A percentile compares a stretch with the other conserved stretches of the same genome.
phyloP scores from a whole-genome alignment of 2,329 filamentous ascomycete species.

The Hypoxylon sp. region DNA sequence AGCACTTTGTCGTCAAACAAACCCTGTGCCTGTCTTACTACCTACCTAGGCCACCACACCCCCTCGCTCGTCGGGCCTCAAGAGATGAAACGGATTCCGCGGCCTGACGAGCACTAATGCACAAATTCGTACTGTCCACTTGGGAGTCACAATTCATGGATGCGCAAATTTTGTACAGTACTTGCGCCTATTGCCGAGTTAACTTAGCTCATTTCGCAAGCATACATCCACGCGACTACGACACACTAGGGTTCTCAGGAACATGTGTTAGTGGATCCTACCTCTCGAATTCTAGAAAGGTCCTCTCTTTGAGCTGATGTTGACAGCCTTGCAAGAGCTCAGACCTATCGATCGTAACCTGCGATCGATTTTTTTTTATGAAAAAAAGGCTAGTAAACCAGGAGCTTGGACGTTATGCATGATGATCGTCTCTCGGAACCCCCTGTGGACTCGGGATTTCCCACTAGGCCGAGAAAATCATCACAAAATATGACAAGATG shows the following conservation, averaged over 20 bases:
- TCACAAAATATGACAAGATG: not conserved
- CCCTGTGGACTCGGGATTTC: slow-evolving; percentile 8
- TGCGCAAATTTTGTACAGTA: slow-evolving; percentile 20
- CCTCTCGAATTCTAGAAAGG: not conserved
- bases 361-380: slow-evolving; percentile 11
- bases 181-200: slow-evolving; percentile 3
- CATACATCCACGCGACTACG: slow-evolving; percentile 3
- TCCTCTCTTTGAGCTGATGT: slow-evolving; percentile 2
- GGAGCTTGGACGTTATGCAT: slow-evolving; percentile 17
- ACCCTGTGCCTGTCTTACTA: slow-evolving; percentile 30
- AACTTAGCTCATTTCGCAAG: not conserved
- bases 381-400: slow-evolving; percentile 7
- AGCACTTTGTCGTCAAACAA: slow-evolving; percentile 10
- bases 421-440: slow-evolving; percentile 10
- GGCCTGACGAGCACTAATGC: slow-evolving; percentile 34
- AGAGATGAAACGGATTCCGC: slow-evolving; percentile 14
- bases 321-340: slow-evolving; percentile 14
- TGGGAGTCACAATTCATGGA: slow-evolving; percentile 10
- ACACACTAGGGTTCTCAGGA: not conserved
- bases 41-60: slow-evolving; percentile 25
- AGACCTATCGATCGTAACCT: slow-evolving; percentile 21
- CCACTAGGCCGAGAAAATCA: slow-evolving; percentile 7
- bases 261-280: slow-evolving; percentile 10
- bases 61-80: slow-evolving; percentile 35
- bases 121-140: not conserved